Base-by-base conservation (phyloP, 2,329 filamentous ascomycete genomes). In the Chaetomium olivaceum region DNA sequence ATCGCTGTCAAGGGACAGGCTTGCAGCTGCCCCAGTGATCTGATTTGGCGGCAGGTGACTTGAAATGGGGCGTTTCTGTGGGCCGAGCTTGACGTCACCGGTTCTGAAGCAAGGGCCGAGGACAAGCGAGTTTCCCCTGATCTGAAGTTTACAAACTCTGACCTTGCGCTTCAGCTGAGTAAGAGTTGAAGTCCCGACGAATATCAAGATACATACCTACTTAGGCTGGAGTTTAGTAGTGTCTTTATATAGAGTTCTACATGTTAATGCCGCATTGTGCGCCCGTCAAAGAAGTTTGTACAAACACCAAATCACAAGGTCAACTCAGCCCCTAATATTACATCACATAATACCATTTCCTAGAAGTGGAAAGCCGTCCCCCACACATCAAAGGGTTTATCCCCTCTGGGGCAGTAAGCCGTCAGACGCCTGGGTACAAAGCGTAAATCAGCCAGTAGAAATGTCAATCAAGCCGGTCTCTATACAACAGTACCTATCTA, bases 61-160 rank as follows among this genome's bases (percentile, higher is more conserved):
- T 4, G 12, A 39, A 21, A 23, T 25, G 50, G 16, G 48, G 8
- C 4, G 8, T 36, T 14, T 31, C 33, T 29, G 57, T 33, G 39
- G 36, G 39, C 11, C 33, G 39, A 14, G n/a, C 11, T 9, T 61
- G 59, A 61, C 59, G 59, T 61, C 59, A 61, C 16, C 23, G 16
- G 39, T n/a, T n/a, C 39, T 43, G 39, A 43, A 43, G 39, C 16
- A 19, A n/a, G 11, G 33, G 33, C 33, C 33, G 39, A 19, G 36
- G 12, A 39, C 12, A 39, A 39, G 36, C 16, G 36, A 43, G 16
- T 19, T 43, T 43, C 39, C 39, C 39, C 39, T 43, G 39, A 19
- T 43, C 39, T 43, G 16, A 43, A n/a, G 39, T 43, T 19, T 19
- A 16, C 36, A 39, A 14, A 39, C 9, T 36, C n/a, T 14, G 12